Base-by-base conservation (phyloP, 768 basidiomycete genomes). In the Stropharia rugosoannulata region DNA sequence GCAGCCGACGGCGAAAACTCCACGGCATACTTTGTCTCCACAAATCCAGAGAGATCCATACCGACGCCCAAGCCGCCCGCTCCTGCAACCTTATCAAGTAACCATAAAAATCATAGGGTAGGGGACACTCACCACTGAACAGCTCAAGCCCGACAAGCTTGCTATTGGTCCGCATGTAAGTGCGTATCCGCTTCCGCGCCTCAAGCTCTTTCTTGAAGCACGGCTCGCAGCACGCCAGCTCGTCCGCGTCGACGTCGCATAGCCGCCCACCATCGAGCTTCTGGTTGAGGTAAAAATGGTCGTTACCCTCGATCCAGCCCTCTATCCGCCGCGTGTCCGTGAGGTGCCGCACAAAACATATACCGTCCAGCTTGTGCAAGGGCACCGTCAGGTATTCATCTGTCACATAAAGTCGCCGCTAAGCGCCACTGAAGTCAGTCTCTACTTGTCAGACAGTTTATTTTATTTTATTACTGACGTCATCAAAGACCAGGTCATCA, bases 21-120 rank as follows among this genome's bases (percentile, higher is more conserved):
- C 0, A 90, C 76, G 0, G 88, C 89, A 76, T 86, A 89, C 60
- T 73, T 76, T 1, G 86, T 86, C 15, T 86, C 73, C 6, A 90
- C 80, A 66, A 80, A 82, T 0, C 78, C 77, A 5, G 86, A 84
- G 59, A 84, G 63, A 46, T 83, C 76, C 55, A 91, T 71, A 1
- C 90, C 89, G 36, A 83, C 79, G 3, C 87, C 85, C 5, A 92
- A 75, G 2, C 89, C 89, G 49, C 89, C 89, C 37, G 87, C 89
- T 66, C 89, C 88, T 90, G 55, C 12, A 16, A 43, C 1, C 13
- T n/a, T 16, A 25, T n/a, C 39, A 44, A 49, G 39, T 47, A 40
- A n/a, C 22, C 22, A 4, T 22, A 22, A 22, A 22, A 22, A 22
- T 22, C 4, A 2, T 22, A 22, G 22, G 22, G 8, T 9, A 49